A percentile compares a stretch with the other conserved stretches of the same genome.
These are phyloP conservation scores for Phaeosphaeria sp. DNA, from an alignment of 2,329 filamentous ascomycete species.

Conservation along the genomic window DNA sequence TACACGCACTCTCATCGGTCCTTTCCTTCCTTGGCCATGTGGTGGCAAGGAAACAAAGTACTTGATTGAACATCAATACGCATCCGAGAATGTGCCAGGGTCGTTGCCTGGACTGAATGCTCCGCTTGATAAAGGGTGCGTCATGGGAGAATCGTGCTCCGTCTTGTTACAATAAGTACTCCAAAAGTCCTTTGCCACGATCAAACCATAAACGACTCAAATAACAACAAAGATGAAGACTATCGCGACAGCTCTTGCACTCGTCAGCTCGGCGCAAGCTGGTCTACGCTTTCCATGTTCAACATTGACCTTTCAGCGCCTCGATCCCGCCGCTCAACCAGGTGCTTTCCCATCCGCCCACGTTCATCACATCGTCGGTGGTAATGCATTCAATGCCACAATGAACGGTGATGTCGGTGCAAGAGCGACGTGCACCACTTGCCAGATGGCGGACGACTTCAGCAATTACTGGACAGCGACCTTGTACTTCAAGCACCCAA, in stretches of 20 bases:
- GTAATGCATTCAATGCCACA: slow-evolving; percentile 34
- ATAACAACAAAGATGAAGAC: slow-evolving; percentile 24
- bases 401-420: slow-evolving; percentile 32
- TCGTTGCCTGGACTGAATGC: not conserved
- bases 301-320: slow-evolving; percentile 33
- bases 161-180: not conserved
- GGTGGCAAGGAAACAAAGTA: not conserved
- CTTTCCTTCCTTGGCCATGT: not conserved
- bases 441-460: slow-evolving; percentile 32
- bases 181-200: not conserved
- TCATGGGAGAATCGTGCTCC: not conserved
- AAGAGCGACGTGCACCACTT: slow-evolving; percentile 34
- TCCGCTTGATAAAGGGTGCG: not conserved
- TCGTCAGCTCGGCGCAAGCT: slow-evolving; percentile 26
- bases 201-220: too few species aligned
- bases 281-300: slow-evolving; percentile 38
- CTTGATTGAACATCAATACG: not conserved
- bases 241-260: slow-evolving; percentile 19
- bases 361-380: slow-evolving; percentile 37
- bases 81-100: not conserved
- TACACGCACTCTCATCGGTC: not conserved
- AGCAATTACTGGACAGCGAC: slow-evolving; percentile 34
- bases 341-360: slow-evolving; percentile 28
- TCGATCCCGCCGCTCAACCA: slow-evolving; percentile 33
- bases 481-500: slow-evolving; percentile 34